These are phyloP conservation scores for Pholiota microspora DNA, from an alignment of 768 basidiomycete genomes.

Conservation along the genomic window DNA sequence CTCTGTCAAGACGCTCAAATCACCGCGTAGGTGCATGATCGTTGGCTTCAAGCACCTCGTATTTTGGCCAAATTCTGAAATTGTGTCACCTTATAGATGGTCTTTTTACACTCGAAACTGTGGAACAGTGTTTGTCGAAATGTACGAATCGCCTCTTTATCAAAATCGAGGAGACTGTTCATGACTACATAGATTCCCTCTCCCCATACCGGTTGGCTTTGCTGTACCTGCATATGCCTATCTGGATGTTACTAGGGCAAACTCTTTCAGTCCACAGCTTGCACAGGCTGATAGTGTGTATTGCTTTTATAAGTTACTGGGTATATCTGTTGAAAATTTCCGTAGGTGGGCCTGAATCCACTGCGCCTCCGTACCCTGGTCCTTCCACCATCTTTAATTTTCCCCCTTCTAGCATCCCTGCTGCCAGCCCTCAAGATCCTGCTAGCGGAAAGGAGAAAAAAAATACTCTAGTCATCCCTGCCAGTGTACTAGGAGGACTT, in stretches of 20 bases:
- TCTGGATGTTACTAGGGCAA: slow-evolving; percentile 2
- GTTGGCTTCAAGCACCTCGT: no score
- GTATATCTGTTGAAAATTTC: background rate
- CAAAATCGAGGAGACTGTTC: background rate
- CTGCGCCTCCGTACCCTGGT: background rate
- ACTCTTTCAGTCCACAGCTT: background rate
- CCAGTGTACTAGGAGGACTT: no score
- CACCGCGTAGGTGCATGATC: background rate
- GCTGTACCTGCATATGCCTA: slow-evolving; percentile 11
- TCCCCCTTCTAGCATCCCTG: background rate
- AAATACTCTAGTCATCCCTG: no score
- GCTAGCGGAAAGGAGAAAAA: no score
- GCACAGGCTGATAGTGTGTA: background rate
- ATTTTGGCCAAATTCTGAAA: background rate
- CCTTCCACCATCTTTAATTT: background rate
- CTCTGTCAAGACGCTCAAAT: slow-evolving; percentile 3
- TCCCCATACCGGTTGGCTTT: slow-evolving; percentile 2
- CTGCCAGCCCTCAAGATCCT: slow-evolving; percentile 3
- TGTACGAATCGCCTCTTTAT: background rate
- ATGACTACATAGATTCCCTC: background rate
- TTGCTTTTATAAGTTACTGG: background rate
- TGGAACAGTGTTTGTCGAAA: background rate
- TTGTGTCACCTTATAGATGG: background rate
- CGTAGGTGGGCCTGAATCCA: slow-evolving; percentile 3
- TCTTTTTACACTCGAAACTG: slow-evolving; percentile 2